Evolutionary conservation across 1,139 yeast genomes (phyloP), one percentile per base, ranked within the genome.

Genomic region (Sugiyamaella grinbergsii): DNA sequence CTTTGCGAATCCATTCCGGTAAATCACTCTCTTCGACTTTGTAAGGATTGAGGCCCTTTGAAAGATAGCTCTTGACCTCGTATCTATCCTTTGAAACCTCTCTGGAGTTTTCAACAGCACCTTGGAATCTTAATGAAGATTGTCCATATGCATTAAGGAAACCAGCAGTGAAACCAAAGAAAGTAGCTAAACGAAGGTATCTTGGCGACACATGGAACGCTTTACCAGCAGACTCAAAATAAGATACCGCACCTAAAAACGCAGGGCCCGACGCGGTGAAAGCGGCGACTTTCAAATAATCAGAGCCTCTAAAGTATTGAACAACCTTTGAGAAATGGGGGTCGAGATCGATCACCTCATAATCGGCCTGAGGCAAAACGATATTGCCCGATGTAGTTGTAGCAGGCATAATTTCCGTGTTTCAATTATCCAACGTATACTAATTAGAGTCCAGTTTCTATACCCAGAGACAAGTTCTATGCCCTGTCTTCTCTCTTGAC

Each of bases 251-350:
- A 53, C 77, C 73, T 58, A 85, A 72, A 18, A 82, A 76, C 40
- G 79, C 70, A 32, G 95, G 95, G 32, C 81, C 88, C 11, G 79
- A 81, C 13, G 80, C 79, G 4, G 88, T 74, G 49, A 75, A 70
- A n/a, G 78, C 76, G 2, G 80, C 89, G 84, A 89, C 81, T 37
- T 73, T 69, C 13, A 74, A 78, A 63, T 79, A 80, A 70, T 88
- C 96, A 8, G 83, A 74, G 18, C 78, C 68, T 66, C 96, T 77
- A 69, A 87, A 81, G 71, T 83, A 88, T 42, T 82, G 73, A 22
- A 88, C 81, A 29, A 88, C 95, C 58, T 88, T 76, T 50, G 69
- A 64, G 70, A 87, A 85, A 59, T 83, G 82, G 38, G 96, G 96
- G 67, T 88, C 96, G 51, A 80, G 77, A 66, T 88, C 96, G 64